These are phyloP conservation scores for Henckelia pumila DNA, from an alignment of 257 asterid genomes.

Conservation along the genomic window DNA sequence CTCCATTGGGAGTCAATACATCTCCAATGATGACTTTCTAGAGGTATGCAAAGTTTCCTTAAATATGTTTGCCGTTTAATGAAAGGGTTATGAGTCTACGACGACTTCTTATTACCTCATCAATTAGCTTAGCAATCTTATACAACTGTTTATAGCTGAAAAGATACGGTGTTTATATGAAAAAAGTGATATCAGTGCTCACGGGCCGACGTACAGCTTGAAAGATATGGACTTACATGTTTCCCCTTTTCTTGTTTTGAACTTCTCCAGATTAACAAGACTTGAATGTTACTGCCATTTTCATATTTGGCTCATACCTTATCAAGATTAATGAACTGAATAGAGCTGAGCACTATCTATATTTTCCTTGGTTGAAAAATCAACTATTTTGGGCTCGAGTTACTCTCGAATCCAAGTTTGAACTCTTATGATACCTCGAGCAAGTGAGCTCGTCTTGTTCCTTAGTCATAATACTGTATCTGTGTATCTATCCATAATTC, in stretches of 20 bases:
- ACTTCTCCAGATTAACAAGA: too few species aligned
- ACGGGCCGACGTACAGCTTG: background rate
- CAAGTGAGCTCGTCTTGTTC: background rate
- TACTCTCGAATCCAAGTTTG: too few species aligned
- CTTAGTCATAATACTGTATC: background rate
- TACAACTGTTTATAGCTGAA: background rate
- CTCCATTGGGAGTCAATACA: conserved; percentile 55
- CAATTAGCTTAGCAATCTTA: background rate
- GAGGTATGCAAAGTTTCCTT: conserved; percentile 47
- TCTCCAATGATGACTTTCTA: conserved; percentile 74
- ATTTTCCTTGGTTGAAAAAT: too few species aligned
- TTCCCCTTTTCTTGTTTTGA: background rate
- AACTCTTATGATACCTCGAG: too few species aligned
- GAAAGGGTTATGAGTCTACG: background rate
- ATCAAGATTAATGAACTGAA: too few species aligned
- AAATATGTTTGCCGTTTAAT: background rate
- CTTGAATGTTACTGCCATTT: too few species aligned
- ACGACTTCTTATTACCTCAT: background rate
- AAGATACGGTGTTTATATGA: background rate
- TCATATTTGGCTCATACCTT: too few species aligned
- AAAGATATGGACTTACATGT: too few species aligned
- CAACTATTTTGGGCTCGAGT: too few species aligned
- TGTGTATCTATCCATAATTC: background rate
- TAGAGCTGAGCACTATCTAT: too few species aligned
- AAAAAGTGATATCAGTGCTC: background rate